Evolutionary conservation across 148 eudicot species (phyloP).

Genomic region (Limonium bicolor): DNA sequence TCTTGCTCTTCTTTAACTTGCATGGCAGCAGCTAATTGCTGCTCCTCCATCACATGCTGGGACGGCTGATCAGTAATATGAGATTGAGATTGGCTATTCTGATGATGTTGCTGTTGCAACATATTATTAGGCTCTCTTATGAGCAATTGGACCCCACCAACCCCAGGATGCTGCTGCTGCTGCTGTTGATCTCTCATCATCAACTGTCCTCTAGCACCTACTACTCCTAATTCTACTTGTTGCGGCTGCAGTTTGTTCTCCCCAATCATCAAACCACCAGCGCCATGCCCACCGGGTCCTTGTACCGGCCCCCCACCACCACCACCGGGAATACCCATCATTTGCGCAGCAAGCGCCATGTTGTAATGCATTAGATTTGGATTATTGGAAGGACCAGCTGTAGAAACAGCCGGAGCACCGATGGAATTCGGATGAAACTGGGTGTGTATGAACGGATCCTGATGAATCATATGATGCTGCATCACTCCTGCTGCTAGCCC

Average conservation of each 20-base stretch:
- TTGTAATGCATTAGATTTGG: conserved; percentile 23
- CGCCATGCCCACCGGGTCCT: background rate
- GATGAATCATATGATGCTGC: conserved; percentile 32
- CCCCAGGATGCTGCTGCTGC: background rate
- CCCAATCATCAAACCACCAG: background rate
- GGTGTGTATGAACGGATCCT: conserved; percentile 10
- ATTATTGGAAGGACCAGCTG: background rate
- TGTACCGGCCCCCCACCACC: conserved; percentile 3
- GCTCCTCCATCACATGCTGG: conserved; percentile 29
- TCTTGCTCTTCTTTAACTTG: conserved; percentile 42
- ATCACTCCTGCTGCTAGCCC: conserved; percentile 50
- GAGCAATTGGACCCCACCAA: conserved; percentile 15
- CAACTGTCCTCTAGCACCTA: background rate
- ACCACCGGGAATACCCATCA: conserved; percentile 19
- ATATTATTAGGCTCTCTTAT: conserved; percentile 19
- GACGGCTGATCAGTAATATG: conserved; percentile 12
- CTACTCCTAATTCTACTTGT: background rate
- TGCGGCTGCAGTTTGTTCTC: background rate
- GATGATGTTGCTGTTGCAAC: conserved; percentile 12
- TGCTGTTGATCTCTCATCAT: background rate
- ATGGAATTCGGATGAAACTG: conserved; percentile 8
- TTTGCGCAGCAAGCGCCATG: conserved; percentile 20
- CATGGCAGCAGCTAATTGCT: conserved; percentile 26
- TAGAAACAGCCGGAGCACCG: conserved; percentile 1
- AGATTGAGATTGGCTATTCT: background rate